Evolutionary conservation across 768 basidiomycete genomes (phyloP).

Genomic region (Holtermanniella nyarrowii): DNA sequence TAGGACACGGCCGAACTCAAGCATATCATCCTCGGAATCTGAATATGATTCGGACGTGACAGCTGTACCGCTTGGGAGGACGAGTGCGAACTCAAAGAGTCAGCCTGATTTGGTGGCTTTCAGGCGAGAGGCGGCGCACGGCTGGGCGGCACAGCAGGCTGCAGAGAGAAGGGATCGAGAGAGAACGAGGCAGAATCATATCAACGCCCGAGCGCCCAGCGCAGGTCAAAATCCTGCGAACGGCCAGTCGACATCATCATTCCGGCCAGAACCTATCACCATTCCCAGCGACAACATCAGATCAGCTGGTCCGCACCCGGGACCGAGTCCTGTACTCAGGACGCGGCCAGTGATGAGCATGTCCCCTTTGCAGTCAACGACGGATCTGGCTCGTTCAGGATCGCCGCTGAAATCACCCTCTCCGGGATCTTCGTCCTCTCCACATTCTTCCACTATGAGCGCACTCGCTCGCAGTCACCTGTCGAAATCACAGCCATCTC

Average conservation of each 20-base stretch:
- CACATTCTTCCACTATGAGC: background rate
- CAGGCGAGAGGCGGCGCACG: conserved; percentile 10
- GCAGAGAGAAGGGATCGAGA: conserved; percentile 6
- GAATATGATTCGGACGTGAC: conserved; percentile 23
- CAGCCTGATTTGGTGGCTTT: conserved; percentile 21
- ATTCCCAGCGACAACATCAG: too few relatives aligned
- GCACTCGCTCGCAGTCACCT: background rate
- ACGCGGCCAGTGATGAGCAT: too few relatives aligned
- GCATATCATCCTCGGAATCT: conserved; percentile 13
- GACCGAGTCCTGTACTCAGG: too few relatives aligned
- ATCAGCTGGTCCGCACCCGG: too few relatives aligned
- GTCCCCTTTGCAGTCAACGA: too few relatives aligned
- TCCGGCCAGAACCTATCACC: too few relatives aligned
- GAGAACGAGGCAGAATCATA: background rate
- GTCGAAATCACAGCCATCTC: conserved; percentile 9
- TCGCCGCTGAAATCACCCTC: too few relatives aligned
- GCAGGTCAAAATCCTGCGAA: too few relatives aligned
- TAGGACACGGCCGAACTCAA: background rate
- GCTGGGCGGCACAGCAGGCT: conserved; percentile 23
- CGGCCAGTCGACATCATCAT: too few relatives aligned
- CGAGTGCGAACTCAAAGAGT: conserved; percentile 5
- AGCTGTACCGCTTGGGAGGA: conserved; percentile 14
- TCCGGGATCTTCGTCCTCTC: too few relatives aligned
- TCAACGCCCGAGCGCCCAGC: too few relatives aligned
- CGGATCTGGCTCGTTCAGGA: too few relatives aligned